phyloP scores from a whole-genome alignment of 371 early-diverging fungal species.

The Quaeritorhiza haematococci region DNA sequence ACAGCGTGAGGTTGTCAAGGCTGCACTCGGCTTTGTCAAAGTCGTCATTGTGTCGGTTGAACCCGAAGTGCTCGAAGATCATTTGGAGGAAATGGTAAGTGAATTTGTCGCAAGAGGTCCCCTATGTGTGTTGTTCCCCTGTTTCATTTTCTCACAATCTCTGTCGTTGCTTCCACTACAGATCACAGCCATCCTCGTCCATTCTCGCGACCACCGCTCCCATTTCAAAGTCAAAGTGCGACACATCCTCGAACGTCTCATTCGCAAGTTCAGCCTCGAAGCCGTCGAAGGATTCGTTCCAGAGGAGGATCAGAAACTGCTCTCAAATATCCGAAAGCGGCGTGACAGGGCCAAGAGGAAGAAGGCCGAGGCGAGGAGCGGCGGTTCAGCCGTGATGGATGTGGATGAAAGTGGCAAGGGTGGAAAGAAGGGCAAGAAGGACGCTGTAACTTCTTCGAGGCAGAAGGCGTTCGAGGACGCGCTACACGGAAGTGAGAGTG shows the following conservation, averaged over 20 bases:
- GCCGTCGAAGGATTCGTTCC: slow-evolving; percentile 74
- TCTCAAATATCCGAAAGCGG: slow-evolving; percentile 88
- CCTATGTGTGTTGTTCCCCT: slow-evolving; percentile 3
- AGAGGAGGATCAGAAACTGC: slow-evolving; percentile 80
- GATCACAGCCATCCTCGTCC: slow-evolving; percentile 61
- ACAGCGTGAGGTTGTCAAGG: slow-evolving; percentile 87
- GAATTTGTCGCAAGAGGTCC: background rate
- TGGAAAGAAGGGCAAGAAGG: background rate
- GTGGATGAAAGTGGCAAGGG: background rate
- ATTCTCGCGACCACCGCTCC: slow-evolving; percentile 80
- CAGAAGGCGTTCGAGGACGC: slow-evolving; percentile 85
- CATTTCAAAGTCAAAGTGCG: slow-evolving; percentile 86
- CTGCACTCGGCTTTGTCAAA: slow-evolving; percentile 90
- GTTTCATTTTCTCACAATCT: background rate
- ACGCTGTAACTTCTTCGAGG: slow-evolving; percentile 30
- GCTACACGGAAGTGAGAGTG: slow-evolving; percentile 85
- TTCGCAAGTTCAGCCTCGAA: slow-evolving; percentile 79
- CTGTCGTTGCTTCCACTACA: slow-evolving; percentile 1
- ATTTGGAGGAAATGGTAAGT: slow-evolving; percentile 50
- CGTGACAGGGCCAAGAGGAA: slow-evolving; percentile 78
- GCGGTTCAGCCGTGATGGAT: background rate
- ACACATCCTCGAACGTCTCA: slow-evolving; percentile 88
- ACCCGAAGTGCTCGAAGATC: slow-evolving; percentile 57
- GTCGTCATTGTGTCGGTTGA: slow-evolving; percentile 80
- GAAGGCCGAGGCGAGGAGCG: slow-evolving; percentile 45